Percentiles rank a stretch among this genome's conserved stretches.
Conservation (phyloP, 2,329 filamentous ascomycete species). For the Colletotrichum truncatum region DNA sequence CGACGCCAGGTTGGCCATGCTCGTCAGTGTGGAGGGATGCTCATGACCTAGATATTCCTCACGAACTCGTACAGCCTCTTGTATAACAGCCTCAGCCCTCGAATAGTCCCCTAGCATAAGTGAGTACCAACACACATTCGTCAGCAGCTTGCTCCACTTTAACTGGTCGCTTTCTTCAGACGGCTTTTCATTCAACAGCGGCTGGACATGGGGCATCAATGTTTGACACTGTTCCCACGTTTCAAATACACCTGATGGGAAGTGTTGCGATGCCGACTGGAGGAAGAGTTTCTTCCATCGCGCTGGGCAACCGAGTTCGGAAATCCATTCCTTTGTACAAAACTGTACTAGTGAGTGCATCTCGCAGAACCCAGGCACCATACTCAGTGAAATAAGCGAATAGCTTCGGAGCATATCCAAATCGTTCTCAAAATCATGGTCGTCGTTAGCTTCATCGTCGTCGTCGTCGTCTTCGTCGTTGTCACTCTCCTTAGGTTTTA, state of each 20-base stretch:
- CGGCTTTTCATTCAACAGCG: not conserved
- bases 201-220: constrained; percentile 6
- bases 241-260: not conserved
- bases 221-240: constrained; percentile 6
- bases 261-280: not conserved
- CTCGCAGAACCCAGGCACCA: constrained; percentile 41
- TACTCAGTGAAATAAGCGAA: constrained; percentile 45
- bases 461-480: no score
- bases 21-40: not conserved
- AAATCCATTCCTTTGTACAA: constrained; percentile 35
- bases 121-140: constrained; percentile 20
- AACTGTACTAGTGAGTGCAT: constrained; percentile 52
- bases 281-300: constrained; percentile 29
- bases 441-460: constrained; percentile 41
- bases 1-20: not conserved
- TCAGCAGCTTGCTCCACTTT: constrained; percentile 9
- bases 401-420: constrained; percentile 44
- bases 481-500: not conserved
- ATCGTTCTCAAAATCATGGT: constrained; percentile 32
- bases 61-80: not conserved
- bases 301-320: not conserved
- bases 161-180: not conserved
- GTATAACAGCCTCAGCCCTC: not conserved
- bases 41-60: not conserved
- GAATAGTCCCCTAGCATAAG: not conserved